These are phyloP conservation scores for Pontederia crassipes DNA, from an alignment of 176 grass and related monocot genomes.

Conservation along the genomic window DNA sequence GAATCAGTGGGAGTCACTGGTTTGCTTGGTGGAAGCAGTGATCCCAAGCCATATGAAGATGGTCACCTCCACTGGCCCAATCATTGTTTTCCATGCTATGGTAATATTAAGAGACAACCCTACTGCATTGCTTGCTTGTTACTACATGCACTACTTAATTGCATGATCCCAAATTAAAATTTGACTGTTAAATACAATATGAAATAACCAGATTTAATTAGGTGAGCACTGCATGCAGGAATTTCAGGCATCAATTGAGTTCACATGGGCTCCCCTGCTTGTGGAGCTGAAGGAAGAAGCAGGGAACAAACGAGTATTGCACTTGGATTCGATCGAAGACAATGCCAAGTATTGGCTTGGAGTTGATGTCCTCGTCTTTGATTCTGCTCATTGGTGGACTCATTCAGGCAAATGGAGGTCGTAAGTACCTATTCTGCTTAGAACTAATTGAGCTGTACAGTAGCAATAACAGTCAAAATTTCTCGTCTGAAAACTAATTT, in stretches of 20 bases:
- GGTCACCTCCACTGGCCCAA: slow-evolving; percentile 22
- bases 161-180: too few relatives aligned
- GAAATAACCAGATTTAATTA: too few relatives aligned
- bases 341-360: slow-evolving; percentile 34
- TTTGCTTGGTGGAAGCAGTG: slow-evolving; percentile 41
- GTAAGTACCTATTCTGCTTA: slow-evolving; percentile 1
- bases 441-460: too few relatives aligned
- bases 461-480: too few relatives aligned
- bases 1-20: slow-evolving; percentile 46
- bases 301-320: slow-evolving; percentile 19
- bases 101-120: slow-evolving; percentile 6
- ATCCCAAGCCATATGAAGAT: slow-evolving; percentile 27
- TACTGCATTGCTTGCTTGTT: not conserved
- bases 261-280: slow-evolving; percentile 35
- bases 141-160: too few relatives aligned
- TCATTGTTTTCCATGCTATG: slow-evolving; percentile 29
- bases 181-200: too few relatives aligned
- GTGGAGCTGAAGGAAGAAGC: slow-evolving; percentile 32
- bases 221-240: slow-evolving; percentile 14
- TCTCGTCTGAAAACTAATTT: too few relatives aligned
- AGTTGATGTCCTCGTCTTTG: slow-evolving; percentile 42
- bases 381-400: slow-evolving; percentile 52
- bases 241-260: slow-evolving; percentile 35
- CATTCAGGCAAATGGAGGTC: slow-evolving; percentile 37
- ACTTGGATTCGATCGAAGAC: slow-evolving; percentile 36